Evolutionary conservation across 768 basidiomycete species (phyloP).

Genomic region (Hygrocybe punicea): DNA sequence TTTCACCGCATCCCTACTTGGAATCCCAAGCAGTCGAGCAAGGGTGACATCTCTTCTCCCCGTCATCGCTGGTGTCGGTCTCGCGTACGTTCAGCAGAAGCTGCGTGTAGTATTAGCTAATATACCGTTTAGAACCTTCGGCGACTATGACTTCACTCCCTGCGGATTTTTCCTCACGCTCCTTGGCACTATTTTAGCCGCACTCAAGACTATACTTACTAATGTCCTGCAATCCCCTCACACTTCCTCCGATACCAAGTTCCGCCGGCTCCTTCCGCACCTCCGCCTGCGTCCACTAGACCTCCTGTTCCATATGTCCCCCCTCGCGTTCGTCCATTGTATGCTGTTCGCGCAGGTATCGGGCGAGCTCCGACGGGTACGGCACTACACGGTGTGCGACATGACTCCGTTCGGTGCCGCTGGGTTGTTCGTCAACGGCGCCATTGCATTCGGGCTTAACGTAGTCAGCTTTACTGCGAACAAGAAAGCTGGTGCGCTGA

Average conservation of each 20-base stretch:
- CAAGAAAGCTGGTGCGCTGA: slow-evolving; percentile 80
- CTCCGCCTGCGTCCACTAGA: slow-evolving; percentile 51
- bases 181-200: slow-evolving; percentile 85
- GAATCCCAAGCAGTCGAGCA: slow-evolving; percentile 51
- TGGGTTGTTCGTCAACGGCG: slow-evolving; percentile 71
- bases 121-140: slow-evolving; percentile 66
- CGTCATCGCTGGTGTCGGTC: slow-evolving; percentile 84
- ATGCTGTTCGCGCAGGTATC: slow-evolving; percentile 68
- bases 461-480: slow-evolving; percentile 97
- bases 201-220: slow-evolving; percentile 90
- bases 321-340: slow-evolving; percentile 88
- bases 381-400: slow-evolving; percentile 37
- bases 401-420: slow-evolving; percentile 40
- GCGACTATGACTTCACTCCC: slow-evolving; percentile 88
- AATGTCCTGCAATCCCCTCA: slow-evolving; percentile 59
- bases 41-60: slow-evolving; percentile 77
- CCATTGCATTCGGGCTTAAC: slow-evolving; percentile 88
- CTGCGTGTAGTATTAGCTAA: slow-evolving; percentile 5
- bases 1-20: slow-evolving; percentile 68
- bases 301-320: slow-evolving; percentile 65
- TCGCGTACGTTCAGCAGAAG: slow-evolving; percentile 61
- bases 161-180: slow-evolving; percentile 86
- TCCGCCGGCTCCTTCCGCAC: not conserved
- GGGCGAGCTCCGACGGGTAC: slow-evolving; percentile 73
- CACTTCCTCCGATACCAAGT: slow-evolving; percentile 41